Evolutionary conservation across 2,329 filamentous ascomycete genomes (phyloP).

Genomic region (Lachnellula hyalina): DNA sequence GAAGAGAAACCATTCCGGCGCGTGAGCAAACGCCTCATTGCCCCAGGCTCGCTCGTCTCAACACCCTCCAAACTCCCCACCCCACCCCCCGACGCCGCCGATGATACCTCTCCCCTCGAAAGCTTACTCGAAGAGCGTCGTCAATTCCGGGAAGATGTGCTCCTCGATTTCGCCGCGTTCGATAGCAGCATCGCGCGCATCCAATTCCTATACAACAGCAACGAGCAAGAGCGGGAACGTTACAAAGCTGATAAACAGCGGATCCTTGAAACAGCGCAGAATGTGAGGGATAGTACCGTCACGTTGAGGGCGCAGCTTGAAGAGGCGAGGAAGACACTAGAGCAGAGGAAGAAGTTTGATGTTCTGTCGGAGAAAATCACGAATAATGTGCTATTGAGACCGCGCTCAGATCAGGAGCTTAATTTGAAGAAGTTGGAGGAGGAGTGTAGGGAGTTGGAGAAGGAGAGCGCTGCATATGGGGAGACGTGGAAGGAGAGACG

Average conservation of each 20-base stretch:
- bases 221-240: slow-evolving; percentile 74
- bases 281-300: slow-evolving; percentile 69
- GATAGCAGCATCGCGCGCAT: slow-evolving; percentile 82
- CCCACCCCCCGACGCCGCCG: slow-evolving; percentile 56
- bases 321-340: slow-evolving; percentile 67
- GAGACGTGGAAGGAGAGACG: slow-evolving; percentile 78
- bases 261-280: slow-evolving; percentile 73
- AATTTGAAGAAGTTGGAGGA: slow-evolving; percentile 77
- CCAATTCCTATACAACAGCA: slow-evolving; percentile 79
- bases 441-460: slow-evolving; percentile 82
- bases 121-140: slow-evolving; percentile 49
- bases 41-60: slow-evolving; percentile 59
- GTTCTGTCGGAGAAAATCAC: slow-evolving; percentile 83
- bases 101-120: slow-evolving; percentile 39
- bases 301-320: slow-evolving; percentile 70
- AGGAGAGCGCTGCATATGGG: slow-evolving; percentile 76
- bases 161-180: slow-evolving; percentile 83
- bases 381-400: slow-evolving; percentile 69
- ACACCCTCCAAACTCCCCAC: slow-evolving; percentile 53
- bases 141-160: slow-evolving; percentile 76
- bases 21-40: slow-evolving; percentile 73
- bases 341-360: slow-evolving; percentile 80
- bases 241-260: slow-evolving; percentile 76
- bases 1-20: slow-evolving; percentile 92
- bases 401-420: slow-evolving; percentile 75